phyloP scores from a whole-genome alignment of 140 eudicot species.

The Artemisia princeps region DNA sequence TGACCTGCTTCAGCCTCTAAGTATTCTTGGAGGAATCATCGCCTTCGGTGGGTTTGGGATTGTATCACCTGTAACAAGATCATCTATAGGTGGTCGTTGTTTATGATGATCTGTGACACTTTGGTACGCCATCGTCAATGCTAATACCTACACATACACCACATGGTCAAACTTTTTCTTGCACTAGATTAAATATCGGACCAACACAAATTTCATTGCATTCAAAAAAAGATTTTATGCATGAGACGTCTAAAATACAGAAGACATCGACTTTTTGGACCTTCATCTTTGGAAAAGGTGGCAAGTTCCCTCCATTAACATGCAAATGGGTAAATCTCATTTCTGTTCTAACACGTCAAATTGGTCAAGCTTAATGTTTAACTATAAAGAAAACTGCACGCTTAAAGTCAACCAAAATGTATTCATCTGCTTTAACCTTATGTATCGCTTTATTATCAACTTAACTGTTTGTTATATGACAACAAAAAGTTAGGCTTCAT shows the following conservation, averaged over 20 bases:
- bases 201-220: not conserved
- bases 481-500: not conserved
- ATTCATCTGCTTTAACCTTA: not conserved
- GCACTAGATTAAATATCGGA: not conserved
- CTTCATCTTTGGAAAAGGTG: not conserved
- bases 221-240: not conserved
- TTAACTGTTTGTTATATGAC: no score
- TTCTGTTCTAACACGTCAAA: not conserved
- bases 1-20: slow-evolving; percentile 22
- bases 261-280: no score
- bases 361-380: not conserved
- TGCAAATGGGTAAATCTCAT: not conserved
- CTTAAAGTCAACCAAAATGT: not conserved
- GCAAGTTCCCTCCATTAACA: not conserved
- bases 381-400: not conserved
- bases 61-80: slow-evolving; percentile 50
- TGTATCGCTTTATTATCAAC: not conserved
- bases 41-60: slow-evolving; percentile 54
- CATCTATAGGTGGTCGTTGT: slow-evolving; percentile 65
- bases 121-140: slow-evolving; percentile 81
- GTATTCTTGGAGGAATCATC: slow-evolving; percentile 46
- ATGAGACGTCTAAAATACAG: not conserved
- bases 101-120: slow-evolving; percentile 69
- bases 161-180: not conserved
- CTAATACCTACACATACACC: slow-evolving; percentile 51